Evolutionary conservation across 2,329 filamentous ascomycete genomes (phyloP), one percentile per base, ranked within the genome.

Genomic region (Clarireedia sp.): DNA sequence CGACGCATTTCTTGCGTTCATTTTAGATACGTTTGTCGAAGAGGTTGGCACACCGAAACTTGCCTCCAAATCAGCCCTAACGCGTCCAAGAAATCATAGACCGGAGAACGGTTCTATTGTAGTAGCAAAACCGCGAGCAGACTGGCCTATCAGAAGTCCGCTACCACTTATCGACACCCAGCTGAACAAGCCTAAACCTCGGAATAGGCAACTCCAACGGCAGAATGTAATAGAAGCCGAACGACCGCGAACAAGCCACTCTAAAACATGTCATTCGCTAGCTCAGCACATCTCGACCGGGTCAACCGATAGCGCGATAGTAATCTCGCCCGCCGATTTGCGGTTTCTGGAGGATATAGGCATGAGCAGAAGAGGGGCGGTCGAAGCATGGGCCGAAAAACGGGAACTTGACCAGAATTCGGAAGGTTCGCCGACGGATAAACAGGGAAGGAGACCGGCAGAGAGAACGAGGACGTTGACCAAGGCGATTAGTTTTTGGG

Each of bases 1-100:
- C 12, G 76, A 84, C 40, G 74, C 70, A 8, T 88, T 97, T 51
- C 61, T 92, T 24, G 70, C 72, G 0, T 95, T 95, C 63, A 69
- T 95, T 23, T 69, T 74, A 19, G 85, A 89, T 56, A 60, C 58
- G 3, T 66, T 61, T 47, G 37, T 62, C 26, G 61, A 60, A 41
- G 45, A 54, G 14, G 14, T 21, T 9, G 37, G 37, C 17, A 29
- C 37, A 44, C 7, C 41, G 21, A 45, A 17, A 14, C n/a, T 45
- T 45, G 41, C 10, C 24, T 21, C 21, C 19, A 23, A 8, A 2
- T 8, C 41, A 23, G 21, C 8, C 5, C n/a, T 17, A 14, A 45
- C 12, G 7, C 8, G 3, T 14, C 2, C 3, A 21, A 36, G 1
- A 33, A 50, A 23, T 36, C 26, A 23, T 14, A 23, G 2, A 7